A percentile compares a stretch with the other conserved stretches of the same genome.
Conservation (phyloP, 345 rosid species). For the Brassica juncea region DNA sequence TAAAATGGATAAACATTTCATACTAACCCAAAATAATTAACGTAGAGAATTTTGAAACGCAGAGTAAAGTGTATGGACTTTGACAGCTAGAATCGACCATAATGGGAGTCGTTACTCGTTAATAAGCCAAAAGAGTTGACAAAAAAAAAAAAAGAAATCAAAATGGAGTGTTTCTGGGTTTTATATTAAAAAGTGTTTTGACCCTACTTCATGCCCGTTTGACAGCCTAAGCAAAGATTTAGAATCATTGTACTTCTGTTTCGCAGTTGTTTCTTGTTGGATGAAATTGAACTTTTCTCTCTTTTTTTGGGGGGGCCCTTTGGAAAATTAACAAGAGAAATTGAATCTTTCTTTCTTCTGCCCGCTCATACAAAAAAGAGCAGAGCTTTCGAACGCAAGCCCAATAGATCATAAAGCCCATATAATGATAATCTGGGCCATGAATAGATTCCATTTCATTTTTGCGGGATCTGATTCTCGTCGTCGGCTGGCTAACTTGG, state of each 20-base stretch:
- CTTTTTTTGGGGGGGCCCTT: neutral
- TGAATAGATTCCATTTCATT: neutral
- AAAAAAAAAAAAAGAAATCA: too few relatives aligned
- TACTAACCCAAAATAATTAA: neutral
- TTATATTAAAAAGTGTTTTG: neutral
- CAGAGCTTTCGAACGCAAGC: neutral
- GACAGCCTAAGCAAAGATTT: conserved; percentile 1
- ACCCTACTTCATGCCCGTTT: neutral
- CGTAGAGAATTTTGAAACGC: conserved; percentile 12
- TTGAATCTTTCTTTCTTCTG: neutral
- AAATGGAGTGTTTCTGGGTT: neutral
- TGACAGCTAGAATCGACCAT: conserved; percentile 11
- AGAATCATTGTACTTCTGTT: conserved; percentile 11
- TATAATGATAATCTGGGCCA: conserved; percentile 11
- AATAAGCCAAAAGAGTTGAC: neutral
- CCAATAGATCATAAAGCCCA: neutral
- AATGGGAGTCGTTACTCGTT: conserved; percentile 28
- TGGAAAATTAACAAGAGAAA: neutral
- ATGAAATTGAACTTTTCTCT: neutral
- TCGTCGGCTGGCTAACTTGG: conserved; percentile 21
- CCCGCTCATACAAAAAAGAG: neutral
- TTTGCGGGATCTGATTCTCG: neutral
- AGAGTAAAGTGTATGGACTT: neutral
- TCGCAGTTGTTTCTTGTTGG: conserved; percentile 5
- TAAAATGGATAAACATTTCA: neutral